A percentile compares a stretch with the other conserved stretches of the same genome.
Conservation (phyloP, 192 early-diverging fungal genomes). For the Phycomyces blakesleeanus region DNA sequence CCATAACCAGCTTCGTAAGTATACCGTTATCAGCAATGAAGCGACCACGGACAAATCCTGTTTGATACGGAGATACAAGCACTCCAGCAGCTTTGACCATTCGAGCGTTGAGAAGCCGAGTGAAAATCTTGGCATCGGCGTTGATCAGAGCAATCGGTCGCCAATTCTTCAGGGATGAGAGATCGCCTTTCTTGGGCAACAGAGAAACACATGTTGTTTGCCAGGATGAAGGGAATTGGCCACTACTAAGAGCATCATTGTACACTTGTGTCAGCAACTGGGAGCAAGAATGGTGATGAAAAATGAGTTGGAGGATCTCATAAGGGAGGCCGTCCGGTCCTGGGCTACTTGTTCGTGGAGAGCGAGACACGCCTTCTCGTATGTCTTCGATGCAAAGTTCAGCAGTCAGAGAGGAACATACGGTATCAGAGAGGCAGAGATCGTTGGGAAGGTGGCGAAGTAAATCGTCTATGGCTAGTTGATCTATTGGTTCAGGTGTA, state of each 20-base stretch:
- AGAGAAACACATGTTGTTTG: conserved; percentile 12
- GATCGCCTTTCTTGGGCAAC: conserved; percentile 29
- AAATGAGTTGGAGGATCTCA: neutral
- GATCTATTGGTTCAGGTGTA: conserved; percentile 10
- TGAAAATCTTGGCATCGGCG: conserved; percentile 26
- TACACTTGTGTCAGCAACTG: neutral
- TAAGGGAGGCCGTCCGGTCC: conserved; percentile 15
- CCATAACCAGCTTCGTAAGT: conserved; percentile 2
- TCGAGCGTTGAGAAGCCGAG: neutral
- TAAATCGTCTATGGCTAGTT: neutral
- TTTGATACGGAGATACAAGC: conserved; percentile 20
- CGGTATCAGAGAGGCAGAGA: neutral
- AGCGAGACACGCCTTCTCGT: neutral
- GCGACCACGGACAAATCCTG: conserved; percentile 14
- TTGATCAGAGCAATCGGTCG: conserved; percentile 23
- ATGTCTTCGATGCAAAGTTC: conserved; percentile 2
- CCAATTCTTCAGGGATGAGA: conserved; percentile 14
- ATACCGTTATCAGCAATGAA: conserved; percentile 23
- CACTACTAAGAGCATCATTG: neutral
- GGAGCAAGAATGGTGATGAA: neutral
- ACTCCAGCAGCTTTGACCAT: neutral
- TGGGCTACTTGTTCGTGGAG: conserved; percentile 2
- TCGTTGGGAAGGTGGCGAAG: neutral
- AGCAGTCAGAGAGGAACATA: neutral
- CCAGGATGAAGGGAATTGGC: conserved; percentile 6